A percentile compares a stretch with the other conserved stretches of the same genome.
These are phyloP conservation scores for Plasmodium inui DNA, from an alignment of 169 alveolate species.

Conservation along the genomic window DNA sequence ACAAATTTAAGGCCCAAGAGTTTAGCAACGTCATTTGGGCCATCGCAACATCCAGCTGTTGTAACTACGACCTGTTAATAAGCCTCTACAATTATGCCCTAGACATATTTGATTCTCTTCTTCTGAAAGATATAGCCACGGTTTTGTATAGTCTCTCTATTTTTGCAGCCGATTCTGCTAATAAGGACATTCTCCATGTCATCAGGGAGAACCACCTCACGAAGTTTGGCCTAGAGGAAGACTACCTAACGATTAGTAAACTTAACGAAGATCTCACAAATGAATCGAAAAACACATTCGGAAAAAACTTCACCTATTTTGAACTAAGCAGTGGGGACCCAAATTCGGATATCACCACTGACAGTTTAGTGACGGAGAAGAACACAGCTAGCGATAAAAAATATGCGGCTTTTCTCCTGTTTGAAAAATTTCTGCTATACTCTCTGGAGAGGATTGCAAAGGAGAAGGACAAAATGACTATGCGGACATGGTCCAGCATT, in stretches of 20 bases:
- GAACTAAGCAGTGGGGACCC: background rate
- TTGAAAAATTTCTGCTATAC: constrained; percentile 36
- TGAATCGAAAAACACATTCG: background rate
- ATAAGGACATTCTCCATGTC: constrained; percentile 10
- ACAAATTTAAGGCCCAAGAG: constrained; percentile 63
- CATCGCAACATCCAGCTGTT: constrained; percentile 25
- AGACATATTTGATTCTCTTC: constrained; percentile 24
- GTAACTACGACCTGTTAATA: constrained; percentile 35
- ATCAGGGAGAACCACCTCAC: constrained; percentile 10
- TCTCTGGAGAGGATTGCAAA: constrained; percentile 36
- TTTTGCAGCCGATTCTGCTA: constrained; percentile 49
- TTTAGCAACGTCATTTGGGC: constrained; percentile 72
- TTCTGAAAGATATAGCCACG: constrained; percentile 41
- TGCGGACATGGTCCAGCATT: constrained; percentile 55
- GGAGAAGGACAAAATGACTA: constrained; percentile 53
- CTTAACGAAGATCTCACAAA: background rate
- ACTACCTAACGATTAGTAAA: constrained; percentile 37
- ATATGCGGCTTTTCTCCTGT: constrained; percentile 21
- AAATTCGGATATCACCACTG: background rate
- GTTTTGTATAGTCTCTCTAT: constrained; percentile 42
- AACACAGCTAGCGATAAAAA: constrained; percentile 25
- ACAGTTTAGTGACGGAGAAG: background rate
- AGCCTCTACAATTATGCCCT: constrained; percentile 50
- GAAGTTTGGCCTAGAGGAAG: constrained; percentile 7
- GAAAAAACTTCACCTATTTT: background rate